Evolutionary conservation across 2,329 filamentous ascomycete species (phyloP).

Genomic region (Pseudocercospora fuligena): DNA sequence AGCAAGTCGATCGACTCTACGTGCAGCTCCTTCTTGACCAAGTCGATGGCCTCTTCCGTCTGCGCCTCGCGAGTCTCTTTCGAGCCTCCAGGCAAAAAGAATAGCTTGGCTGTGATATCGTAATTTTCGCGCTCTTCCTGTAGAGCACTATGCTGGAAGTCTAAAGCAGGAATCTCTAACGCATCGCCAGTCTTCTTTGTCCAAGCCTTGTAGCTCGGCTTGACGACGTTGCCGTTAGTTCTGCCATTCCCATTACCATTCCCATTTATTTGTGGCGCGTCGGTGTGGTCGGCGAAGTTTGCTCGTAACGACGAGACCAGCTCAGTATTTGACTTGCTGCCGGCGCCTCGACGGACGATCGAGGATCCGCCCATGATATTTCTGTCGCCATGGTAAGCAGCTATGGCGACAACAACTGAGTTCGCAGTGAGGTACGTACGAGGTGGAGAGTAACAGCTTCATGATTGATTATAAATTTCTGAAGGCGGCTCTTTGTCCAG

Average conservation of each 20-base stretch:
- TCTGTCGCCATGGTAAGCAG: constrained; percentile 46
- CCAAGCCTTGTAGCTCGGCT: constrained; percentile 62
- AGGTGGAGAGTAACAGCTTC: constrained; percentile 83
- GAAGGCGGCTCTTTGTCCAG: constrained; percentile 8
- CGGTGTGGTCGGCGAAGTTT: constrained; percentile 64
- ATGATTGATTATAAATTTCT: constrained; percentile 55
- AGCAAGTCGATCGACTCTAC: constrained; percentile 80
- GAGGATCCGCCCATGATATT: constrained; percentile 87
- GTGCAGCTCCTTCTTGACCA: constrained; percentile 80
- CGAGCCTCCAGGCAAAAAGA: constrained; percentile 73
- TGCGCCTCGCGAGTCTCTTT: constrained; percentile 63
- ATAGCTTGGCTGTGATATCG: constrained; percentile 94
- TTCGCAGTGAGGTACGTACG: constrained; percentile 59
- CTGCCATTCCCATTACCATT: constrained; percentile 25
- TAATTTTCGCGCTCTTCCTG: constrained; percentile 83
- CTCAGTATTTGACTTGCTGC: constrained; percentile 85
- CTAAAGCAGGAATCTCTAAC: constrained; percentile 70
- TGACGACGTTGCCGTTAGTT: constrained; percentile 25
- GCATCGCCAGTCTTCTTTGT: constrained; percentile 66
- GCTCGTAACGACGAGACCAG: constrained; percentile 84
- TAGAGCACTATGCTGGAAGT: constrained; percentile 72
- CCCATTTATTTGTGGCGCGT: constrained; percentile 12
- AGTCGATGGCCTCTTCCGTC: constrained; percentile 74
- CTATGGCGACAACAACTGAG: constrained; percentile 12
- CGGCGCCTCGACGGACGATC: constrained; percentile 77